phyloP scores from a whole-genome alignment of 345 rosid species.

The Physaria fendleri region DNA sequence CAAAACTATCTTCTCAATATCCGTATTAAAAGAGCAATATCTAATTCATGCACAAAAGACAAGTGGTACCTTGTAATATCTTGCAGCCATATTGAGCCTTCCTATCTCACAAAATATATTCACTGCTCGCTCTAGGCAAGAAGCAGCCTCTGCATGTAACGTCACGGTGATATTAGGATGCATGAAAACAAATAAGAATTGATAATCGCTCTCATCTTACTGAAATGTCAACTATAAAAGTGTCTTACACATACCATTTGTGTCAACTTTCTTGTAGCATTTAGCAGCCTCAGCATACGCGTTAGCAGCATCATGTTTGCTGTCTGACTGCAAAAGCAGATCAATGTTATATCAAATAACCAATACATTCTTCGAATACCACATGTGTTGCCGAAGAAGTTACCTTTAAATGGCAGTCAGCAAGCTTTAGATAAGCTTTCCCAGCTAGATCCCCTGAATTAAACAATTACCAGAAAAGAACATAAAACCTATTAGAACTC shows the following conservation, averaged over 20 bases:
- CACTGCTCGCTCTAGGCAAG: conserved; percentile 84
- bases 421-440: conserved; percentile 57
- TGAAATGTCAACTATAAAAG: neutral
- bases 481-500: neutral
- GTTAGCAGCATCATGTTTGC: conserved; percentile 85
- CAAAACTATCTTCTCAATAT: neutral
- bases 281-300: conserved; percentile 87
- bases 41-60: neutral
- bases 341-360: neutral
- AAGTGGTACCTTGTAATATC: conserved; percentile 75
- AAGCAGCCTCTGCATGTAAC: conserved; percentile 66
- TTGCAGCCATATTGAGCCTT: conserved; percentile 97
- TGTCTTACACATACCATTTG: conserved; percentile 45
- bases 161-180: neutral
- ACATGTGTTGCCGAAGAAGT: neutral
- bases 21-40: neutral
- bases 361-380: neutral
- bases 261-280: conserved; percentile 72
- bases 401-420: conserved; percentile 73
- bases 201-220: neutral
- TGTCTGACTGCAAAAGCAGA: conserved; percentile 48
- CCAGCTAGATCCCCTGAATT: conserved; percentile 82
- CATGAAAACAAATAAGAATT: neutral
- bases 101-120: conserved; percentile 83
- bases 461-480: neutral